phyloP scores from a whole-genome alignment of 1,139 yeast species.

The Meyerozyma sp. region DNA sequence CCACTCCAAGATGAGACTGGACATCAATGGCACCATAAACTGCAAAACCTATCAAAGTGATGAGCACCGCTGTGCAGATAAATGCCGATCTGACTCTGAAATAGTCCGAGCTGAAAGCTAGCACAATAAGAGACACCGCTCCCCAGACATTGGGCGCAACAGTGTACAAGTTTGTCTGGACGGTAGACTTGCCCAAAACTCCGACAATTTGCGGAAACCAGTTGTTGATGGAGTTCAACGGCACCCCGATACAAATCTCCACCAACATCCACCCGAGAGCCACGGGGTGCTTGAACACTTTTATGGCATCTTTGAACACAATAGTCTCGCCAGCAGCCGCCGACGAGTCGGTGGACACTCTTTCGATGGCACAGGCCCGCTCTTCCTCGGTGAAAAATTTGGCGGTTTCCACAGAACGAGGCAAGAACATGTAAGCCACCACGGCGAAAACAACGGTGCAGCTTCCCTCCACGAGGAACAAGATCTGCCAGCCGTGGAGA shows the following conservation, averaged over 20 bases:
- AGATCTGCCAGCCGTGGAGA: conserved; percentile 2
- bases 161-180: conserved; percentile 23
- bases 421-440: conserved; percentile 12
- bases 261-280: conserved; percentile 26
- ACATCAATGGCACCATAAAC: conserved; percentile 42
- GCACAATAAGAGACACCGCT: conserved; percentile 18
- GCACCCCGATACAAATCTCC: conserved; percentile 44
- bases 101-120: conserved; percentile 21
- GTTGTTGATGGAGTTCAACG: conserved; percentile 41
- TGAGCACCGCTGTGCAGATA: conserved; percentile 29
- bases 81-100: conserved; percentile 26
- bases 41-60: conserved; percentile 39
- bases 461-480: conserved; percentile 1
- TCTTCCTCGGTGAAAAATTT: conserved; percentile 20
- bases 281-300: conserved; percentile 24
- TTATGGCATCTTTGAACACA: conserved; percentile 20
- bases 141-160: conserved; percentile 30
- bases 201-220: conserved; percentile 38
- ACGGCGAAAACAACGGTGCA: conserved; percentile 5
- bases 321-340: conserved; percentile 16
- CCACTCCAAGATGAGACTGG: conserved; percentile 30
- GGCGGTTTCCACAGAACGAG: conserved; percentile 23
- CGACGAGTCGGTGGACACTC: conserved; percentile 23
- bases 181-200: conserved; percentile 23
- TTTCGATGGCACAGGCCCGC: conserved; percentile 18